phyloP scores from a whole-genome alignment of 768 basidiomycete genomes.

The Podaxis rugospora region DNA sequence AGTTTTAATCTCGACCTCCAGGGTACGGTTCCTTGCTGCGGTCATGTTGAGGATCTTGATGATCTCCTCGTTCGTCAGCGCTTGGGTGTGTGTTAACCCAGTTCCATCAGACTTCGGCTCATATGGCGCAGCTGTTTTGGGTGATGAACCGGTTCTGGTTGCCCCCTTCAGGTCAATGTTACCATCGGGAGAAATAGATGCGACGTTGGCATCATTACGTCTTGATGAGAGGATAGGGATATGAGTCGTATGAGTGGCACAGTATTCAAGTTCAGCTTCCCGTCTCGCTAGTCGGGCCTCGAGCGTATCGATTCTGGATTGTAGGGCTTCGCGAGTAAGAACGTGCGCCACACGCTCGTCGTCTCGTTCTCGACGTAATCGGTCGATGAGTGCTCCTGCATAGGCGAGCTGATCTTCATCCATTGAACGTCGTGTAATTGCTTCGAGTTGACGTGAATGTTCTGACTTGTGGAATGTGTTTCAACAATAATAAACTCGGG shows the following conservation, averaged over 20 bases:
- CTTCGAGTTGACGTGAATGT: background rate
- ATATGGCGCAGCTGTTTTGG: background rate
- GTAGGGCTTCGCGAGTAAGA: conserved; percentile 33
- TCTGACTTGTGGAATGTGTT: background rate
- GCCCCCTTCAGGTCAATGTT: background rate
- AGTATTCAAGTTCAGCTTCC: conserved; percentile 50
- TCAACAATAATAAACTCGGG: conserved; percentile 2
- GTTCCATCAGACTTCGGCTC: background rate
- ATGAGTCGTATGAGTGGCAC: conserved; percentile 15
- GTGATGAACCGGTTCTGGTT: background rate
- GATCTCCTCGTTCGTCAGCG: conserved; percentile 33
- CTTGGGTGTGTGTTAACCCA: background rate
- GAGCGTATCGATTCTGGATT: conserved; percentile 37
- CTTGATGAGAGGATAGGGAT: conserved; percentile 2
- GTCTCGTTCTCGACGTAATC: conserved; percentile 38
- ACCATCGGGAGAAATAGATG: background rate
- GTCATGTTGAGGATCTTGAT: conserved; percentile 34
- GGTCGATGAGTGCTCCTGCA: conserved; percentile 38
- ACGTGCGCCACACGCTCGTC: conserved; percentile 39
- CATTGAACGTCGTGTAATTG: background rate
- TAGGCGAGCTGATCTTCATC: conserved; percentile 31
- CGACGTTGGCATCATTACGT: background rate
- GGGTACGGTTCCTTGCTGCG: conserved; percentile 32
- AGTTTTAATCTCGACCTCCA: conserved; percentile 40
- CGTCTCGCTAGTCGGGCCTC: conserved; percentile 52